Evolutionary conservation across 2,329 filamentous ascomycete species (phyloP).

Genomic region (Alternaria ventricosa): DNA sequence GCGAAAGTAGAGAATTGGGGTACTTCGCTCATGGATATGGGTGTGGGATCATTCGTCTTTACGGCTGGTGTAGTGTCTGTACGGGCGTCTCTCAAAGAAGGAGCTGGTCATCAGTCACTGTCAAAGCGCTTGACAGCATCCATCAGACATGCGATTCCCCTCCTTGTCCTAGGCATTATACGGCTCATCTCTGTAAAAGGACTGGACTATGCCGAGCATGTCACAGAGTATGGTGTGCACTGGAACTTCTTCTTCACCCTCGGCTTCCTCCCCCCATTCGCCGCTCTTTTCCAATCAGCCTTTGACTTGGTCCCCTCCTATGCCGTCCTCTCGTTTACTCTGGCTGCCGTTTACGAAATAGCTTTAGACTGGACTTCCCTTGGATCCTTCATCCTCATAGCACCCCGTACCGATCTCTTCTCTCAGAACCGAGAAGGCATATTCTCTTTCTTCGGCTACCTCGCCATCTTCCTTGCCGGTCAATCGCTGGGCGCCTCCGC

Average conservation of each 20-base stretch:
- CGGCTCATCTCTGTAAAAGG: constrained; percentile 90
- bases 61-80: constrained; percentile 90
- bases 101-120: constrained; percentile 59
- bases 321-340: constrained; percentile 72
- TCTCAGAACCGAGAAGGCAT: constrained; percentile 94
- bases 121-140: constrained; percentile 68
- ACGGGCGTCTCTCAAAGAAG: constrained; percentile 76
- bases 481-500: constrained; percentile 82
- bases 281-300: constrained; percentile 79
- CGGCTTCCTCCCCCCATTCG: constrained; percentile 84
- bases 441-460: constrained; percentile 93
- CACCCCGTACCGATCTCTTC: constrained; percentile 77
- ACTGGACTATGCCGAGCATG: constrained; percentile 94
- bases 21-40: constrained; percentile 97
- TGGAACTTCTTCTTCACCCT: constrained; percentile 99
- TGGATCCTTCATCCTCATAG: constrained; percentile 81
- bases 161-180: constrained; percentile 79
- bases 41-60: constrained; percentile 97
- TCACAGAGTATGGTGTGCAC: constrained; percentile 96
- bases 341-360: constrained; percentile 75
- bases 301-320: constrained; percentile 77
- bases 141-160: constrained; percentile 79
- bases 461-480: constrained; percentile 92
- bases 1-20: constrained; percentile 99
- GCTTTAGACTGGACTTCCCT: constrained; percentile 75